These are phyloP conservation scores for Stephanodiscus triporus DNA, from an alignment of 108 stramenopile genomes.

Conservation along the genomic window DNA sequence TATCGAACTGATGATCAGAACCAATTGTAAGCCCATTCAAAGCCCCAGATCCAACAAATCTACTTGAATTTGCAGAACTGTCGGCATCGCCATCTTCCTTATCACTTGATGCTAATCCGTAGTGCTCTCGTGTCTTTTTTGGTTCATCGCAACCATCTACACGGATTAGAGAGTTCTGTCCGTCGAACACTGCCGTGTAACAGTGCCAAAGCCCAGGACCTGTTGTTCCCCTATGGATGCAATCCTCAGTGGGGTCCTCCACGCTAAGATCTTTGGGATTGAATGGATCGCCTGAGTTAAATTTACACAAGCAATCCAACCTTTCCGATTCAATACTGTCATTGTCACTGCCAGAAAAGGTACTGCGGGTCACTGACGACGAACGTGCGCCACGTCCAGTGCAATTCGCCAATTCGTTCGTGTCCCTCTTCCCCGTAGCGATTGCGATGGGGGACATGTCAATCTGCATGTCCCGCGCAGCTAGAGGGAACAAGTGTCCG, in stretches of 20 bases:
- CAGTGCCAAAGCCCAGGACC: conserved; percentile 87
- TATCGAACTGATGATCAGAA: conserved; percentile 82
- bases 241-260: conserved; percentile 41
- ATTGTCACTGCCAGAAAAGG: conserved; percentile 16
- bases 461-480: conserved; percentile 39
- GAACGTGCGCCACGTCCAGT: background rate
- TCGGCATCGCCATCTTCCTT: conserved; percentile 18
- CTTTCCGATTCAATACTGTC: conserved; percentile 28
- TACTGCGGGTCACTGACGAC: background rate
- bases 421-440: conserved; percentile 42
- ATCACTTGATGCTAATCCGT: conserved; percentile 22
- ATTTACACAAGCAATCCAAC: conserved; percentile 40
- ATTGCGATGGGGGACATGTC: conserved; percentile 74
- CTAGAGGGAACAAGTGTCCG: conserved; percentile 73
- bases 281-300: conserved; percentile 41
- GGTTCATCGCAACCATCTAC: conserved; percentile 74
- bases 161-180: conserved; percentile 38
- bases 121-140: conserved; percentile 23
- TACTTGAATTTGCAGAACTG: conserved; percentile 18
- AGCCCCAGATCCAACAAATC: conserved; percentile 37
- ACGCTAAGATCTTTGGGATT: conserved; percentile 22
- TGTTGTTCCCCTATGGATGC: conserved; percentile 54
- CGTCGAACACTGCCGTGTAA: conserved; percentile 77
- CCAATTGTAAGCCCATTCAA: conserved; percentile 86
- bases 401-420: conserved; percentile 8